These are phyloP conservation scores for Pinus tabuliformis DNA, from an alignment of 75 land plant species.

Conservation along the genomic window DNA sequence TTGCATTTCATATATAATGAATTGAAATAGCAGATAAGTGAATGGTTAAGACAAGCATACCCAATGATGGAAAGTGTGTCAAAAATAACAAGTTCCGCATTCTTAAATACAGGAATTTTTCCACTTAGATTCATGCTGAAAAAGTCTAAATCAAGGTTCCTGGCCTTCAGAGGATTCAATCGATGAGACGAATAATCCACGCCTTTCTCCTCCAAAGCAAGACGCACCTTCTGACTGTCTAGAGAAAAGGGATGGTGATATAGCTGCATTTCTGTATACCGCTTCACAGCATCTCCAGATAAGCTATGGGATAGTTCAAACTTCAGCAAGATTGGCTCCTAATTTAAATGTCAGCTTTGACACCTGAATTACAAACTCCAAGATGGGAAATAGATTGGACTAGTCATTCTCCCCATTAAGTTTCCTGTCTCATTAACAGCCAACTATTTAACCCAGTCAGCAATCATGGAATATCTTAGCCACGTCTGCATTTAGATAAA, in stretches of 20 bases:
- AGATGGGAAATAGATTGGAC: too few relatives aligned
- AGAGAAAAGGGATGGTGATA: slow-evolving; percentile 92
- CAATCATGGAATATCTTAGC: too few relatives aligned
- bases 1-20: background rate
- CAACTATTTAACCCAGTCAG: too few relatives aligned
- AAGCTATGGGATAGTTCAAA: too few relatives aligned
- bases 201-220: slow-evolving; percentile 84
- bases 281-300: slow-evolving; percentile 9
- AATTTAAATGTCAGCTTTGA: too few relatives aligned
- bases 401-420: too few relatives aligned
- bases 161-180: slow-evolving; percentile 90
- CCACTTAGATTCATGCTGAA: slow-evolving; percentile 82
- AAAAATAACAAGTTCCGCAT: slow-evolving; percentile 60
- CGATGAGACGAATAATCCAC: slow-evolving; percentile 80
- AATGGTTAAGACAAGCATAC: slow-evolving; percentile 40
- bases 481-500: too few relatives aligned
- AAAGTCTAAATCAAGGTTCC: slow-evolving; percentile 79
- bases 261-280: slow-evolving; percentile 66
- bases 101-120: slow-evolving; percentile 79
- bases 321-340: too few relatives aligned
- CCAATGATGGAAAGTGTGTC: slow-evolving; percentile 73
- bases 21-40: background rate
- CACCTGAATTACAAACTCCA: too few relatives aligned
- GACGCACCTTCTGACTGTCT: slow-evolving; percentile 90
- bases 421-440: too few relatives aligned